Percentiles rank a stretch among this genome's conserved stretches.
phyloP scores from a whole-genome alignment of 805 yeast genomes.

The Torulaspora microellipsoides region DNA sequence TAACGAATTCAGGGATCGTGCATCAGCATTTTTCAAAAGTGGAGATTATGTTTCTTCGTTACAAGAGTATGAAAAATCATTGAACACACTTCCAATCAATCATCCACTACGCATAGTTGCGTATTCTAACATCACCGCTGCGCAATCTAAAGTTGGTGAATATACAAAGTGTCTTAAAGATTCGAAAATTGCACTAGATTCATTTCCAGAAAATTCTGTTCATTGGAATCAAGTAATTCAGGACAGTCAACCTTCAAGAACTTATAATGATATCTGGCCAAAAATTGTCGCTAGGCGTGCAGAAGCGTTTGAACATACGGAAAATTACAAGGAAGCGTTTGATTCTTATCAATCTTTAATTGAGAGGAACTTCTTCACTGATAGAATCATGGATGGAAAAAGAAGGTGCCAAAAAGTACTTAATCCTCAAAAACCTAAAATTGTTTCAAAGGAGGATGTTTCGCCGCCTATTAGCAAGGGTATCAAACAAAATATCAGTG shows the following conservation, averaged over 20 bases:
- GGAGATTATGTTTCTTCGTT: conserved; percentile 78
- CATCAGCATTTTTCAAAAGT: conserved; percentile 58
- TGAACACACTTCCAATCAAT: conserved; percentile 52
- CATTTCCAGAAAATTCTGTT: conserved; percentile 34
- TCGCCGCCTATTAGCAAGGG: background rate
- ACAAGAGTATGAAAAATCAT: conserved; percentile 51
- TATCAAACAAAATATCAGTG: background rate
- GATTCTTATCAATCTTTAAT: conserved; percentile 57
- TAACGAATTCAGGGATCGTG: conserved; percentile 49
- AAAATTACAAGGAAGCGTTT: conserved; percentile 61
- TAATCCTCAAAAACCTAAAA: conserved; percentile 42
- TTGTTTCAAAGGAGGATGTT: conserved; percentile 1
- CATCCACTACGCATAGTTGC: conserved; percentile 68
- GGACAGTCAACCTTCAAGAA: conserved; percentile 21
- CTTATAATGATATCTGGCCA: conserved; percentile 59
- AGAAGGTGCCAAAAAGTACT: conserved; percentile 68
- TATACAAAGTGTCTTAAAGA: conserved; percentile 38
- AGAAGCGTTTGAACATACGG: conserved; percentile 78
- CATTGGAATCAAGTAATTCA: conserved; percentile 45
- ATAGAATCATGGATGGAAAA: conserved; percentile 70
- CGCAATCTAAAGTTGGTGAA: conserved; percentile 66
- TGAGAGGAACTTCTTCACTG: conserved; percentile 61
- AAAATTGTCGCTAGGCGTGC: conserved; percentile 70
- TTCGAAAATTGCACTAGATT: conserved; percentile 29
- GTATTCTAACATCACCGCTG: conserved; percentile 69